Evolutionary conservation across 345 rosid species (phyloP), one percentile per base, ranked within the genome.

Genomic region (Anastatica hierochuntica): DNA sequence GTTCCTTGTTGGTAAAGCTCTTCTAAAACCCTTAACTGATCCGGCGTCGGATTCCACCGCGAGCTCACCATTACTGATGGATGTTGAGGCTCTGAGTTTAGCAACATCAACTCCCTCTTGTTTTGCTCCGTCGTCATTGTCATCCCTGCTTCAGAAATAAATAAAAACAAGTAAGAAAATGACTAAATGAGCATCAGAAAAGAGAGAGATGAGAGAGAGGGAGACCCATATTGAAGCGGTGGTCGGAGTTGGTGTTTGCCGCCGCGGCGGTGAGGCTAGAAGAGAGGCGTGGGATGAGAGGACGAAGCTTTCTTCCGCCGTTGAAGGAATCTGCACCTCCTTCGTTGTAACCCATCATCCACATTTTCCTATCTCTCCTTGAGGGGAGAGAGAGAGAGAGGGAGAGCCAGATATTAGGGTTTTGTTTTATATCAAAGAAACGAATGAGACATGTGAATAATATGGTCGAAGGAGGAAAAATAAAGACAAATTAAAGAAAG

Each of bases 1-100:
- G 95, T 90, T 20, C 98, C 98, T 14, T 76, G 71, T 26, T 78
- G 44, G 36, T 90, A 90, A 41, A 90, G 63, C 54, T 90, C 98
- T 68, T 90, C 98, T 0, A 90, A 89, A 14, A 81, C 73, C 36
- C 84, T 70, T 24, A 90, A 66, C 75, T 90, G 98, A 74, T 87
- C 94, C 2, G 96, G 87, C 1, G 92, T 90, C 11, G 98, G 98
- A 44, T 90, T 90, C 98, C 98, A 90, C 70, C 96, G 75, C 3
- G 98, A 82, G 55, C 82, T 85, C 33, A 86, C 85, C 13, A 80
- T 83, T 26, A 53, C 34, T 14, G 72, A 60, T 29, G 70, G 58
- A 35, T 57, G 64, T 43, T 49, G 70, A 19, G 75, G 77, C 19
- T 79, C 80, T 13, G 80, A n/a, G 38, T 72, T 69, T 56, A 75